These are phyloP conservation scores for Rubus parviflorus DNA, from an alignment of 306 rosid genomes.

Conservation along the genomic window DNA sequence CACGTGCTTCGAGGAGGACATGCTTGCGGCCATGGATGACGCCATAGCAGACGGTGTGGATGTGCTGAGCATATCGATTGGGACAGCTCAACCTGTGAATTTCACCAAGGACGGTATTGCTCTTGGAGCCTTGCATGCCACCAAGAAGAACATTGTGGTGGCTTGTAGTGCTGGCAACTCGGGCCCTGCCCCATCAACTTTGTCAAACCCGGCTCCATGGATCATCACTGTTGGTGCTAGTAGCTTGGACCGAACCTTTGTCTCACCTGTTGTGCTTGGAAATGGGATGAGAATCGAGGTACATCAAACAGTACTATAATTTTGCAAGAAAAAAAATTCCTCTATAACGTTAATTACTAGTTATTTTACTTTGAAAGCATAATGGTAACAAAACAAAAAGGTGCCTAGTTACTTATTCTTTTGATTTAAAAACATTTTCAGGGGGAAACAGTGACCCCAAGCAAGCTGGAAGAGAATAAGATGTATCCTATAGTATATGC, in stretches of 20 bases:
- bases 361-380: background rate
- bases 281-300: constrained; percentile 60
- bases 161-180: constrained; percentile 83
- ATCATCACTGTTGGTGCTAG: constrained; percentile 84
- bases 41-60: constrained; percentile 84
- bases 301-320: background rate
- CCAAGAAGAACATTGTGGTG: constrained; percentile 65
- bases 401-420: constrained; percentile 1
- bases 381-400: background rate
- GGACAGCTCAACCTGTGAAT: constrained; percentile 33
- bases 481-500: constrained; percentile 64
- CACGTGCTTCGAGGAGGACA: constrained; percentile 61
- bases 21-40: constrained; percentile 87
- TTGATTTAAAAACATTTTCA: constrained; percentile 20
- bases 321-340: background rate
- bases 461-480: constrained; percentile 35
- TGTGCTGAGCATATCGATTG: constrained; percentile 73
- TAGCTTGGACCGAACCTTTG: constrained; percentile 68
- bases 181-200: constrained; percentile 61
- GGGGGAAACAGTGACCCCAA: constrained; percentile 81
- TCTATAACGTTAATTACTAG: background rate
- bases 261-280: constrained; percentile 51
- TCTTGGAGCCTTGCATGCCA: constrained; percentile 63
- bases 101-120: constrained; percentile 64
- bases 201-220: constrained; percentile 86